Percentiles rank a stretch among this genome's conserved stretches.
These are phyloP conservation scores for Rugonectria rugulosa DNA, from an alignment of 2,329 filamentous ascomycete species.

Conservation along the genomic window DNA sequence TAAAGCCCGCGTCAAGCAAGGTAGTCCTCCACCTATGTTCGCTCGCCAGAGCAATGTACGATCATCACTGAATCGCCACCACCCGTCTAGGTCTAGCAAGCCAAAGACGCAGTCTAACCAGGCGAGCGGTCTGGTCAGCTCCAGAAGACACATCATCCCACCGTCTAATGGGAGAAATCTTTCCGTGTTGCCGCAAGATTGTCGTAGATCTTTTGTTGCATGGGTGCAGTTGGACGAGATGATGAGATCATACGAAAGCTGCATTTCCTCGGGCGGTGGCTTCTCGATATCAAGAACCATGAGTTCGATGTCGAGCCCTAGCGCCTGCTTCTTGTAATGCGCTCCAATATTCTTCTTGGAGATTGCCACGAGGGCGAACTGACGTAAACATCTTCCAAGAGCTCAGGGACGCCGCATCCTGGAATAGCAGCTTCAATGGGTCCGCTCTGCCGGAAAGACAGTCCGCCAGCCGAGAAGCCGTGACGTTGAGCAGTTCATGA, in stretches of 20 bases:
- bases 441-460: conserved; percentile 48
- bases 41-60: not conserved
- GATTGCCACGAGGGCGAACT: conserved; percentile 42
- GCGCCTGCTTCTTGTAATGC: not conserved
- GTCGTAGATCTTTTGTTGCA: conserved; percentile 39
- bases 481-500: conserved; percentile 2
- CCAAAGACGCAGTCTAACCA: conserved; percentile 8
- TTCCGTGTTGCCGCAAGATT: conserved; percentile 31
- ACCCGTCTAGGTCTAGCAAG: conserved; percentile 7
- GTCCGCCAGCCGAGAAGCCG: conserved; percentile 45
- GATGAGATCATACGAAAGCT: conserved; percentile 40
- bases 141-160: not conserved
- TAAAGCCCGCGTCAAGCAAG: not conserved
- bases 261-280: conserved; percentile 20
- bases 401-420: conserved; percentile 33
- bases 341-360: conserved; percentile 37
- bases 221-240: conserved; percentile 49
- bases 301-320: conserved; percentile 34
- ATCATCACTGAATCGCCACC: conserved; percentile 7
- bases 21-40: not conserved
- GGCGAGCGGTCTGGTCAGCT: not conserved
- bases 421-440: conserved; percentile 49
- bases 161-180: conserved; percentile 30
- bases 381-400: conserved; percentile 48
- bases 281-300: conserved; percentile 42